These are phyloP conservation scores for Fragilaria crotonensis DNA, from an alignment of 108 stramenopile species.

Conservation along the genomic window DNA sequence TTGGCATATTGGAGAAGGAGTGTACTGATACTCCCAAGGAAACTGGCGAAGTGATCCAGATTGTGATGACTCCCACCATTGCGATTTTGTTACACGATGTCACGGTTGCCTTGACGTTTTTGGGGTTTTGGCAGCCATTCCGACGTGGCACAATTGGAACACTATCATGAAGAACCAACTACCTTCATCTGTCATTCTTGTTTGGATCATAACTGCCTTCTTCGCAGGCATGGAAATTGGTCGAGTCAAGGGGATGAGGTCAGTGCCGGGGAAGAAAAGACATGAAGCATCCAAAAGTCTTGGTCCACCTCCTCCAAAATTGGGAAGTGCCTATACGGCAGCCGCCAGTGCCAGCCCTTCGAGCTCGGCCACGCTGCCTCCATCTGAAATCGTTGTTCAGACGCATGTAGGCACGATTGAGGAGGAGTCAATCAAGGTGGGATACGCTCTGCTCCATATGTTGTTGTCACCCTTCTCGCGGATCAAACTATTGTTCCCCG, in stretches of 20 bases:
- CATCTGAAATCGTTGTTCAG: background rate
- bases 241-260: background rate
- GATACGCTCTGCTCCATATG: background rate
- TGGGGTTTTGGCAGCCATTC: background rate
- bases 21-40: background rate
- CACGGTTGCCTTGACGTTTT: background rate
- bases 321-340: no score
- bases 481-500: background rate
- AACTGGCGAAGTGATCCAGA: background rate
- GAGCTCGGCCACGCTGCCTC: background rate
- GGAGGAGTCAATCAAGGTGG: background rate
- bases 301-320: background rate
- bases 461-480: background rate
- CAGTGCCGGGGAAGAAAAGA: background rate
- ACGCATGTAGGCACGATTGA: no score
- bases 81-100: slow-evolving; percentile 8
- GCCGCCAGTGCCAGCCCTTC: background rate
- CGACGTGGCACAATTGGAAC: background rate
- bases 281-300: background rate
- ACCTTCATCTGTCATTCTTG: background rate
- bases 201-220: slow-evolving; percentile 10
- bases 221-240: slow-evolving; percentile 6
- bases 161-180: background rate
- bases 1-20: background rate
- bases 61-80: background rate